Evolutionary conservation across 352 stramenopile species (phyloP), one percentile per base, ranked within the genome.

Genomic region (Halophytophthora batemanensis): DNA sequence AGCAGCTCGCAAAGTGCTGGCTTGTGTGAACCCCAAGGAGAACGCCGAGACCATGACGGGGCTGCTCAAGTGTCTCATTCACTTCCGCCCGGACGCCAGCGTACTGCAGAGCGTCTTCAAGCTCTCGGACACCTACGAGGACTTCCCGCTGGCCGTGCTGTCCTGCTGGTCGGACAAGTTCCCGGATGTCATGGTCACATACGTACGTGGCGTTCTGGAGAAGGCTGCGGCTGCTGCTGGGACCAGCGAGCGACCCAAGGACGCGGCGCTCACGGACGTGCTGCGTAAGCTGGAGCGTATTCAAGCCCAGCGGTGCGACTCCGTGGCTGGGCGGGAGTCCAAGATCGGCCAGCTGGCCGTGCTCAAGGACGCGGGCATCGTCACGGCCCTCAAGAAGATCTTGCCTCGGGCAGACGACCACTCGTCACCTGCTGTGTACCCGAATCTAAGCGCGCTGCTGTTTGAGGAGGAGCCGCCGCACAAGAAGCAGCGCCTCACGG

Each of bases 81-180:
- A 84, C 25, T 86, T 87, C 47, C 65, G 58, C 4, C 83, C 83
- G 5, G 81, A 93, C 35, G 47, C 56, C 8, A 86, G 66, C 19
- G 64, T 87, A n/a, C 59, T 93, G 8, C 81, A 92, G 38, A 82
- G 72, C 37, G 59, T 92, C 15, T 88, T 86, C 54, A 92, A 89
- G 47, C 76, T 94, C 10, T 64, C 71, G 7, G 52, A 74, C 23
- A 45, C 59, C 8, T 90, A 84, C 55, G 76, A 82, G 3, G 65
- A 82, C 50, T 90, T 94, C 41, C 66, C 83, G 2, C 53, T 82
- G 23, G 76, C 77, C n/a, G 48, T 90, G 33, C 56, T 94, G 15
- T 66, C 71, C 6, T 79, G 67, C 35, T 94, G 83, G 83, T 71
- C 83, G 41, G 70, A 90, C 28, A 84, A 83, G 39, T 88, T 78